Evolutionary conservation across 129 eudicot genomes (phyloP), one percentile per base, ranked within the genome.

Genomic region (Saposhnikovia divaricata): DNA sequence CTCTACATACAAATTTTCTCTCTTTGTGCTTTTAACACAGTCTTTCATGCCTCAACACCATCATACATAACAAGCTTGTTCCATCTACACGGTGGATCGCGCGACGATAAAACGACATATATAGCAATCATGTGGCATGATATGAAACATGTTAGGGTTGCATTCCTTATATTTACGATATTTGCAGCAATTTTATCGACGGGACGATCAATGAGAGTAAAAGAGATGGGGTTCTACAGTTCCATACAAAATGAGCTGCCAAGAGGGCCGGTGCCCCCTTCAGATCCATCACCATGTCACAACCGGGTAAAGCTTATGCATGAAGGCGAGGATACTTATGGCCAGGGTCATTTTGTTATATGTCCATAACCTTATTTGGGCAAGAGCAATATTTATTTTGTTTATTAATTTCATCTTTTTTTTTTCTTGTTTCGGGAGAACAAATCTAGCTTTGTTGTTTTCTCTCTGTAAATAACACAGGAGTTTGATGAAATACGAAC

Each of bases 211-310:
- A 50, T 63, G 55, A 51, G 43, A 55, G 83, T n/a, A 3, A 72
- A 23, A 48, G 61, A 57, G 40, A 78, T 53, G 39, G 65, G 66
- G 42, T 69, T 70, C 46, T 40, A 78, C 38, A 78, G 34, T 25
- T 39, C 80, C 12, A 78, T 78, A 16, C 23, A 69, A 19, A 71
- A 57, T 46, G 82, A 72, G 66, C 82, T 82, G 46, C 85, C 82
- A 7, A 82, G 79, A 78, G 85, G 85, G 69, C 77, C 81, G 6
- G 85, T 77, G 73, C 85, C 85, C 1, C 85, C 85, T 25, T 82
- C 85, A 2, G 76, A 59, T 23, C 85, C 85, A 3, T 82, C 85
- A 21, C 85, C 76, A 8, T 82, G 85, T 43, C 85, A 82, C 37
- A 78, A 82, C 78, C 72, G 72, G 80, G 80, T 81, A 7, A 59